phyloP scores from a whole-genome alignment of 2,329 filamentous ascomycete genomes.

The Aspergillus novoparasiticus region DNA sequence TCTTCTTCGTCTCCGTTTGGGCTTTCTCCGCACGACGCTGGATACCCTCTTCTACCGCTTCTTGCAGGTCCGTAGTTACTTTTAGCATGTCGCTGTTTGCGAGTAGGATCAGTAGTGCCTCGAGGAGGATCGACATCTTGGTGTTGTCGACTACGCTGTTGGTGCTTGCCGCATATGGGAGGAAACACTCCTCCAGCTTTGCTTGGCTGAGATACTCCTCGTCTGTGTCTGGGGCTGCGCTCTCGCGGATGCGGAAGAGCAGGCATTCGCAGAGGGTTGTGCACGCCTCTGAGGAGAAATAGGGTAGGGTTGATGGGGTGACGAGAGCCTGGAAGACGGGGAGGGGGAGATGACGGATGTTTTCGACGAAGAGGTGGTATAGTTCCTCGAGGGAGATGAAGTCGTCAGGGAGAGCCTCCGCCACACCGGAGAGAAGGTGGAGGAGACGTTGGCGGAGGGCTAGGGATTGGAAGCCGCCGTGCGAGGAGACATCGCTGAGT shows the following conservation, averaged over 20 bases:
- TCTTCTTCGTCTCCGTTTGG: slow-evolving; percentile 48
- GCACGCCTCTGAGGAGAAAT: slow-evolving; percentile 43
- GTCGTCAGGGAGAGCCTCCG: slow-evolving; percentile 34
- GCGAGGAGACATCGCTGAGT: slow-evolving; percentile 27
- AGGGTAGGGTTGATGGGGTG: slow-evolving; percentile 47
- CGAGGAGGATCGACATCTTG: slow-evolving; percentile 69
- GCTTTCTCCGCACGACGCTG: slow-evolving; percentile 50
- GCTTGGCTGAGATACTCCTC: slow-evolving; percentile 51
- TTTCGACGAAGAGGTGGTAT: slow-evolving; percentile 48
- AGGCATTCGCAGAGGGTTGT: slow-evolving; percentile 58
- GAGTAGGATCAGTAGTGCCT: slow-evolving; percentile 63
- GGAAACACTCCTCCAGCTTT: slow-evolving; percentile 62
- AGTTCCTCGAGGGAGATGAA: slow-evolving; percentile 44
- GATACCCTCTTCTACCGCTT: slow-evolving; percentile 57
- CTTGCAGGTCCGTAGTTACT: slow-evolving; percentile 41
- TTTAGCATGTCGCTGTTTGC: slow-evolving; percentile 36
- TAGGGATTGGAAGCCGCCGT: slow-evolving; percentile 45
- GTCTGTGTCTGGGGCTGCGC: slow-evolving; percentile 39
- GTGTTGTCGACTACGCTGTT: slow-evolving; percentile 68
- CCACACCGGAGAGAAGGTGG: slow-evolving; percentile 44
- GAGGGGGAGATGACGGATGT: slow-evolving; percentile 49
- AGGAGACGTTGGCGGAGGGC: slow-evolving; percentile 49
- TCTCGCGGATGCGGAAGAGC: slow-evolving; percentile 53
- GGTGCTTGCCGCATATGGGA: slow-evolving; percentile 66
- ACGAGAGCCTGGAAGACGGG: slow-evolving; percentile 50